Base-by-base conservation (phyloP, 2,329 filamentous ascomycete species). In the Penicillium sp. region DNA sequence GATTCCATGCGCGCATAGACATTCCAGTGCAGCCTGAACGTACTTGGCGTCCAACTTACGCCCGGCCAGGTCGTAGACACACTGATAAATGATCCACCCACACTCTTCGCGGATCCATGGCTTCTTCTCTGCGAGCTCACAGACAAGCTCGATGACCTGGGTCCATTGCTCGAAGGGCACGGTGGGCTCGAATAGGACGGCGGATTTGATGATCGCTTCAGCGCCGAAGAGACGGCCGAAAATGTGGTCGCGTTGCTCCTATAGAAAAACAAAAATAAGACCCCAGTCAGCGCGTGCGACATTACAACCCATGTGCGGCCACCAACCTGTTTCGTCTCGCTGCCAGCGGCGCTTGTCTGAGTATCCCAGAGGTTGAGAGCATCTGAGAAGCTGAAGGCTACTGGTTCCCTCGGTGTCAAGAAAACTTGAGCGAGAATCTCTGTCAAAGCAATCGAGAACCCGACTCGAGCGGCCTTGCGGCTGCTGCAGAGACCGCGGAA, bases 51-150 rank as follows among this genome's bases (percentile, higher is more conserved):
- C 57, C 16, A 68, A 64, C 25, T 72, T 63, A 27, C 70, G 64
- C 8, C 68, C 33, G 9, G 63, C 63, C 28, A 80, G 60, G 16
- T 84, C 82, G 28, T 79, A 77, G 31, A 93, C 69, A 12, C 86
- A 83, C 63, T 89, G 83, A 37, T 87, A 85, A 22, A 96, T 76
- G 40, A 93, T 82, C 78, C 85, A 89, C 28, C 88, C 89, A 62
- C 89, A 95, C 66, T 95, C 88, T 62, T 92, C 85, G 53, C 89
- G 82, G 57, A 97, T 77, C 92, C 91, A 96, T 28, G 88, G 82
- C 70, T 95, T 95, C 71, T 88, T 88, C 60, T 82, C 80, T 34
- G 87, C 83, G 52, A 96, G 78, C 54, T 84, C 80, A 60, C 90
- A 79, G 28, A 96, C 74, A 45, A 88, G 74, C 46, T 86, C 80